A percentile compares a stretch with the other conserved stretches of the same genome.
These are phyloP conservation scores for Mycena rebaudengoi DNA, from an alignment of 768 basidiomycete species.

Conservation along the genomic window DNA sequence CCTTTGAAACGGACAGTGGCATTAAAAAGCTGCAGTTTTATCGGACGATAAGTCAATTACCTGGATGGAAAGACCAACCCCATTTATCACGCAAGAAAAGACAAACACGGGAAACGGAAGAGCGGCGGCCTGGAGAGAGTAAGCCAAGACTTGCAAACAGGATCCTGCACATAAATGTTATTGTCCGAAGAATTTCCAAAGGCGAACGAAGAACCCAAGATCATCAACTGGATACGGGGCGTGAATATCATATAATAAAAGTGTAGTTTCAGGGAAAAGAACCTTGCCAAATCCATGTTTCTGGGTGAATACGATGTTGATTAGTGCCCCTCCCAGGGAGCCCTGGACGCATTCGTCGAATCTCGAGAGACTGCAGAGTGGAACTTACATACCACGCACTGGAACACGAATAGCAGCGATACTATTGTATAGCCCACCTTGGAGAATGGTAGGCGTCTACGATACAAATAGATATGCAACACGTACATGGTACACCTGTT, in stretches of 20 bases:
- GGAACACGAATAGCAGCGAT: slow-evolving; percentile 64
- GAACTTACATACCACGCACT: slow-evolving; percentile 47
- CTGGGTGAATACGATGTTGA: slow-evolving; percentile 40
- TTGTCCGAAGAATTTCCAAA: not conserved
- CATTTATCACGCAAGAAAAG: slow-evolving; percentile 42
- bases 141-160: slow-evolving; percentile 52
- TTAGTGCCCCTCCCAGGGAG: slow-evolving; percentile 37
- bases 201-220: not conserved
- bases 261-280: not conserved
- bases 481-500: slow-evolving; percentile 57
- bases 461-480: not conserved
- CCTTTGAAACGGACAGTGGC: slow-evolving; percentile 45
- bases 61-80: slow-evolving; percentile 44
- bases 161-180: slow-evolving; percentile 43
- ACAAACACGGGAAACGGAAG: slow-evolving; percentile 65
- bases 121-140: slow-evolving; percentile 53
- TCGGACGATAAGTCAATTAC: too few species aligned
- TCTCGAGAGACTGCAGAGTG: too few species aligned
- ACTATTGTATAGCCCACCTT: slow-evolving; percentile 63
- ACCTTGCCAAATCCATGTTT: slow-evolving; percentile 36
- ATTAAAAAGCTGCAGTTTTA: too few species aligned
- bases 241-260: not conserved
- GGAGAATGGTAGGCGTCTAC: too few species aligned
- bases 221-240: not conserved
- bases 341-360: slow-evolving; percentile 31